Evolutionary conservation across 1,284 basidiomycete species (phyloP).

Genomic region (Agroathelia rolfsii): DNA sequence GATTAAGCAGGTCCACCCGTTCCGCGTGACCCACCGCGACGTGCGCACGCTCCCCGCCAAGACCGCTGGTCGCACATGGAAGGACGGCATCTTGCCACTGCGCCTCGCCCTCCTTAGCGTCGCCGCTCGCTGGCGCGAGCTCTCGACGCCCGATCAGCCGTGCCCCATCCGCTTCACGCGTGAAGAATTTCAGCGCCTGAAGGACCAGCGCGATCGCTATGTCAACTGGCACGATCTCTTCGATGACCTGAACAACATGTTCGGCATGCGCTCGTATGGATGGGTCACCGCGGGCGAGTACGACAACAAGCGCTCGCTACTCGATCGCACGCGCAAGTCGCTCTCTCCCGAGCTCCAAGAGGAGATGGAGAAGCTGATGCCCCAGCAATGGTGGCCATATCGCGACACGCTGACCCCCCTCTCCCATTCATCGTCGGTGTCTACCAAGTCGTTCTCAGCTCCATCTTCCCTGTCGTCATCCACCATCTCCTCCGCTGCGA

Average conservation of each 20-base stretch:
- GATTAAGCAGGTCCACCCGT: slow-evolving; percentile 12
- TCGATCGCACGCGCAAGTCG: slow-evolving; percentile 9
- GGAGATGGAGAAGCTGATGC: slow-evolving; percentile 10
- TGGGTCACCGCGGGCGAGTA: slow-evolving; percentile 12
- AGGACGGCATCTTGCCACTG: slow-evolving; percentile 12
- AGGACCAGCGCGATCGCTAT: slow-evolving; percentile 11
- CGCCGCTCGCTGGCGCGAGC: slow-evolving; percentile 9
- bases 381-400: slow-evolving; percentile 12
- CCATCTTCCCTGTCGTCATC: too few species aligned
- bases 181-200: slow-evolving; percentile 9
- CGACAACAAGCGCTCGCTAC: slow-evolving; percentile 8
- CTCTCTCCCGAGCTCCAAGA: slow-evolving; percentile 10
- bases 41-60: slow-evolving; percentile 11
- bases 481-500: too few species aligned
- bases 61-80: slow-evolving; percentile 13
- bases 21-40: slow-evolving; percentile 9
- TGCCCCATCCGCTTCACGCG: slow-evolving; percentile 12
- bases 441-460: too few species aligned
- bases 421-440: too few species aligned
- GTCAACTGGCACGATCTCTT: slow-evolving; percentile 12
- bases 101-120: slow-evolving; percentile 12
- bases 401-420: too few species aligned
- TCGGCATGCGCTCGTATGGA: slow-evolving; percentile 12
- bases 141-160: slow-evolving; percentile 9
- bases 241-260: slow-evolving; percentile 10